These are phyloP conservation scores for Neofusicoccum cordaticola DNA, from an alignment of 2,329 filamentous ascomycete species.

Conservation along the genomic window DNA sequence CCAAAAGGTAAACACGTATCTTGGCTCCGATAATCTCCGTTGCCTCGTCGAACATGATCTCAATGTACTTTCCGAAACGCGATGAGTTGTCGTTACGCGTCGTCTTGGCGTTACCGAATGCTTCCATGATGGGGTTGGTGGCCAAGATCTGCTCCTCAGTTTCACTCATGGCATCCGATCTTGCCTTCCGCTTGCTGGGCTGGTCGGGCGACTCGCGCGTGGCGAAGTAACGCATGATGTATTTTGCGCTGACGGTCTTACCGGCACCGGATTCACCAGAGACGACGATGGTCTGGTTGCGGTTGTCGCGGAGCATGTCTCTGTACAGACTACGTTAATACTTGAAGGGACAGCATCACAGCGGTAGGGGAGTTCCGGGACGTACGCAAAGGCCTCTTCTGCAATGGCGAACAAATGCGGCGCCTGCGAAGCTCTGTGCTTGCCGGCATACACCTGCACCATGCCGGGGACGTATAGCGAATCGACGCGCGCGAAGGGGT, in stretches of 20 bases:
- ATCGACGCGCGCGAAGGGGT: conserved; percentile 95
- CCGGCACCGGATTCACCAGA: conserved; percentile 98
- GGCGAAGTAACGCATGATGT: conserved; percentile 99
- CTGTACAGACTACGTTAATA: conserved; percentile 43
- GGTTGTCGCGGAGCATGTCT: conserved; percentile 93
- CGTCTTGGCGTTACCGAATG: conserved; percentile 99
- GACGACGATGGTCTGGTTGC: conserved; percentile 98
- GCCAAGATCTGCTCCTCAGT: conserved; percentile 98
- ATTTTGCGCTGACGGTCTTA: conserved; percentile 98
- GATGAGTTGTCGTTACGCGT: conserved; percentile 99
- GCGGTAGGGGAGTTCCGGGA: conserved; percentile 17
- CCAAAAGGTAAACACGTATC: conserved; percentile 92
- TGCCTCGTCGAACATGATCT: conserved; percentile 96
- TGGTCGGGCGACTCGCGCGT: conserved; percentile 93
- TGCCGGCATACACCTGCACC: conserved; percentile 99
- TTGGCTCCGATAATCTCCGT: conserved; percentile 97
- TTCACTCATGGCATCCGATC: conserved; percentile 82
- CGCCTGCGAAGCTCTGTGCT: conserved; percentile 92
- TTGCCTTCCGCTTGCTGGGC: conserved; percentile 74
- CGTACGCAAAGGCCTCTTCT: conserved; percentile 95
- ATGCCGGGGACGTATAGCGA: conserved; percentile 98
- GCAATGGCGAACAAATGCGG: conserved; percentile 98
- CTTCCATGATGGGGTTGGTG: conserved; percentile 99
- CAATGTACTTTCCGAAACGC: conserved; percentile 98
- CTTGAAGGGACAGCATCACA: not conserved